Percentiles rank a stretch among this genome's conserved stretches.
phyloP scores from a whole-genome alignment of 2,329 filamentous ascomycete genomes.

The Aspergillus eucalypticola region DNA sequence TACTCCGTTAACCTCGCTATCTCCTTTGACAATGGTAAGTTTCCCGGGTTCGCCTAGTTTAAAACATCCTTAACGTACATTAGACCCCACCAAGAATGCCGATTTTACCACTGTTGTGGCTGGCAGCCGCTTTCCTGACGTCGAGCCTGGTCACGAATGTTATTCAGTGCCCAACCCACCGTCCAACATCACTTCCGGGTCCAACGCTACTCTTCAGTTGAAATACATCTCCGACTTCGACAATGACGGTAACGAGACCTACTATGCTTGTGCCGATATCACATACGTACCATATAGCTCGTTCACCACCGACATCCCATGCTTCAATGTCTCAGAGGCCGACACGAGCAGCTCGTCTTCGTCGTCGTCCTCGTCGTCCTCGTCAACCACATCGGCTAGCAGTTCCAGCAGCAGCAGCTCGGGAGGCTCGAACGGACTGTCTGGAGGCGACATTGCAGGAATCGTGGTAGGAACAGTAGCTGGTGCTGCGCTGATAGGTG shows the following conservation, averaged over 20 bases:
- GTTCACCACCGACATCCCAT: constrained; percentile 46
- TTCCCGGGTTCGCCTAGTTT: too few species aligned
- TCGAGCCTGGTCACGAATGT: constrained; percentile 49
- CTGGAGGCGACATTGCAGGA: constrained; percentile 46
- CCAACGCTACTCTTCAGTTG: constrained; percentile 50
- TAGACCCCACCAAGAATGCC: constrained; percentile 42
- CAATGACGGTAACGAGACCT: constrained; percentile 44
- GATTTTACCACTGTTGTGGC: constrained; percentile 43
- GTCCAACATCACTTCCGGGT: constrained; percentile 35
- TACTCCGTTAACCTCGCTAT: constrained; percentile 57
- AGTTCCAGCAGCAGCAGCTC: constrained; percentile 17
- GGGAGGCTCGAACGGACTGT: constrained; percentile 30
- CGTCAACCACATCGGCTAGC: constrained; percentile 20
- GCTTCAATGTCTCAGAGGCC: constrained; percentile 50
- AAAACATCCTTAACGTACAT: not conserved
- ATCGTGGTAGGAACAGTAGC: constrained; percentile 38
- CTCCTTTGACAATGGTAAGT: constrained; percentile 53
- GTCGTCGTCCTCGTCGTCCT: constrained; percentile 17
- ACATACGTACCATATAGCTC: constrained; percentile 43
- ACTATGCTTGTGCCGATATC: constrained; percentile 52
- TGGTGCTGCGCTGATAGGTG: constrained; percentile 23
- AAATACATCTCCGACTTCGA: constrained; percentile 47
- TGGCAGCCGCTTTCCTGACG: constrained; percentile 36
- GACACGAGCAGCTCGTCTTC: constrained; percentile 18
- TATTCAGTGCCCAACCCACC: constrained; percentile 44